A percentile compares a stretch with the other conserved stretches of the same genome.
phyloP scores from a whole-genome alignment of 176 grass and related monocot species.

The Canna indica region DNA sequence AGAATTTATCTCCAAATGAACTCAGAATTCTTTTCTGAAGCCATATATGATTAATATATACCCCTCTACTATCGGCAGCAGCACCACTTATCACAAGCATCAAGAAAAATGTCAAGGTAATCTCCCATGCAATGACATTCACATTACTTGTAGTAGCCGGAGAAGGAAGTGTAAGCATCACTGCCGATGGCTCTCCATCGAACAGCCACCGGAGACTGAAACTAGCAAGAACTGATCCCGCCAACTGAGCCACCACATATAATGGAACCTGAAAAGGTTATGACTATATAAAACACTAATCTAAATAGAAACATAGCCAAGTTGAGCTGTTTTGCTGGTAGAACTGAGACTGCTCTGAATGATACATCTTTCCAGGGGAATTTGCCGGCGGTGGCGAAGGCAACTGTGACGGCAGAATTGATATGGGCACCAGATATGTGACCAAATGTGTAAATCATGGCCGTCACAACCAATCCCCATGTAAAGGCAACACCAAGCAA shows the following conservation, averaged over 20 bases:
- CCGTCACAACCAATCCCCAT: neutral
- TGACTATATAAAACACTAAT: too few species aligned
- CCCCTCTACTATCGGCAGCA: neutral
- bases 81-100: slow-evolving; percentile 4
- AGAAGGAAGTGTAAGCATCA: neutral
- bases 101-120: neutral
- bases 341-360: too few species aligned
- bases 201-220: neutral
- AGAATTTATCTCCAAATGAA: too few species aligned
- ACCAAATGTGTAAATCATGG: neutral
- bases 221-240: neutral
- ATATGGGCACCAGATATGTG: neutral
- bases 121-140: slow-evolving; percentile 2
- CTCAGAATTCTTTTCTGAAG: too few species aligned
- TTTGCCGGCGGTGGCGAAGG: neutral
- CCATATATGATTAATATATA: too few species aligned
- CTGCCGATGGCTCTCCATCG: neutral
- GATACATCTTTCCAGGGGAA: neutral
- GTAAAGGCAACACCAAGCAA: neutral
- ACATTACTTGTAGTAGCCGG: neutral
- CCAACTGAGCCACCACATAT: neutral
- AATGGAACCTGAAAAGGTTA: neutral
- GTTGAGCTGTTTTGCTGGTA: too few species aligned
- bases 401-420: neutral
- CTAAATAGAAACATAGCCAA: too few species aligned